Evolutionary conservation across 2,329 filamentous ascomycete genomes (phyloP).

Genomic region (Pleoardoris graminearum): DNA sequence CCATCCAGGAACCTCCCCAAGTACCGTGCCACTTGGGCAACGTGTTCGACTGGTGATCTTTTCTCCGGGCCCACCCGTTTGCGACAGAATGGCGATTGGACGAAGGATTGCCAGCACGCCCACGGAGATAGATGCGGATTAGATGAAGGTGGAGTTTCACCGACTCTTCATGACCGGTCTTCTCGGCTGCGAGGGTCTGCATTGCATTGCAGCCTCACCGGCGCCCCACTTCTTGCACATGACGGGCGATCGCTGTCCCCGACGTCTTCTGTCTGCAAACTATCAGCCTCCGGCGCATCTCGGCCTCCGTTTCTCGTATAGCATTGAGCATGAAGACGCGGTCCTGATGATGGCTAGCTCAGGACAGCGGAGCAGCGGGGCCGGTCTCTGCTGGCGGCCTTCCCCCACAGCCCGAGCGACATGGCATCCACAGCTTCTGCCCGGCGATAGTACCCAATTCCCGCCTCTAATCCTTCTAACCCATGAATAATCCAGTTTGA

Average conservation of each 20-base stretch:
- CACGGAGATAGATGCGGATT: not conserved
- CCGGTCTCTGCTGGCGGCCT: not conserved
- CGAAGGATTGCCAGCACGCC: too few relatives aligned
- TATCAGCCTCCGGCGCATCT: too few relatives aligned
- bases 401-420: not conserved
- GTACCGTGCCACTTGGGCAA: not conserved
- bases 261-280: too few relatives aligned
- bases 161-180: slow-evolving; percentile 5
- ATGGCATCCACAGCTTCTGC: not conserved
- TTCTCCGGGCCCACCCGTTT: not conserved
- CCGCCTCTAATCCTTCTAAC: too few relatives aligned
- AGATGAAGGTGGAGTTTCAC: slow-evolving; percentile 6
- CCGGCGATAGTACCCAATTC: not conserved
- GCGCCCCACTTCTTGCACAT: slow-evolving; percentile 3
- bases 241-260: not conserved
- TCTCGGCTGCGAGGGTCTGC: not conserved
- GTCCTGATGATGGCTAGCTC: too few relatives aligned
- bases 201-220: slow-evolving; percentile 8
- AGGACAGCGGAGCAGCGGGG: not conserved
- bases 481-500: not conserved
- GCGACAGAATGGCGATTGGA: too few relatives aligned
- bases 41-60: not conserved
- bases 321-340: too few relatives aligned
- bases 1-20: not conserved
- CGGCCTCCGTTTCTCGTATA: too few relatives aligned